Conservation (phyloP, 2,329 filamentous ascomycete genomes). For the Ophiostoma piceae region DNA sequence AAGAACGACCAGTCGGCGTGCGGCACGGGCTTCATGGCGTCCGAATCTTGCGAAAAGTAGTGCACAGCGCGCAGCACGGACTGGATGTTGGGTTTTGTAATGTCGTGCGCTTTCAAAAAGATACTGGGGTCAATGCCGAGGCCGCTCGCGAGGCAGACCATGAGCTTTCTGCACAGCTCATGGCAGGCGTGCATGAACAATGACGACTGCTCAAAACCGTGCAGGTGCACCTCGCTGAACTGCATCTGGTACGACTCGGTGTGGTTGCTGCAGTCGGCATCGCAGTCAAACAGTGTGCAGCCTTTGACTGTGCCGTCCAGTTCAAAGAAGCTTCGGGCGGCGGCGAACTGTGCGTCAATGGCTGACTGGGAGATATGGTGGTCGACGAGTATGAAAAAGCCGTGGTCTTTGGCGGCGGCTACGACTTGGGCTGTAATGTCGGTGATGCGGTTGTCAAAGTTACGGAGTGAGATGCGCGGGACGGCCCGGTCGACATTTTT, state of each 20-base stretch:
- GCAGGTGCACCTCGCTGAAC: background rate
- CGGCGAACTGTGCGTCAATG: background rate
- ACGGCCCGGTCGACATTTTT: background rate
- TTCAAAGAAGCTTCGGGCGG: background rate
- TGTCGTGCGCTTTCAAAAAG: background rate
- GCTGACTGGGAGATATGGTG: background rate
- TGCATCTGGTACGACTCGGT: conserved; percentile 7
- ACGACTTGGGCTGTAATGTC: background rate
- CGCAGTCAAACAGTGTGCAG: background rate
- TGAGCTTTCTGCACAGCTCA: background rate
- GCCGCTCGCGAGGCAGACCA: background rate
- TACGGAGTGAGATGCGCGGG: background rate
- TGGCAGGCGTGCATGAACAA: background rate
- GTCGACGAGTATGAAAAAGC: background rate
- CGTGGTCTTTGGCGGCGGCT: background rate
- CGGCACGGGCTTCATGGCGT: background rate
- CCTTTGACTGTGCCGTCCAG: background rate
- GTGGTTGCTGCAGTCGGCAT: background rate
- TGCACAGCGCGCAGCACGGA: background rate
- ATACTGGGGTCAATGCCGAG: background rate
- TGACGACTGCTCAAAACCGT: background rate
- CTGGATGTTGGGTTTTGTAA: background rate
- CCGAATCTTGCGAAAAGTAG: background rate
- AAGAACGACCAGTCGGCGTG: background rate
- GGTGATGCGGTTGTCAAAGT: background rate